Evolutionary conservation across 2,329 filamentous ascomycete genomes (phyloP).

Genomic region (Pseudovirgaria hyperparasitica): DNA sequence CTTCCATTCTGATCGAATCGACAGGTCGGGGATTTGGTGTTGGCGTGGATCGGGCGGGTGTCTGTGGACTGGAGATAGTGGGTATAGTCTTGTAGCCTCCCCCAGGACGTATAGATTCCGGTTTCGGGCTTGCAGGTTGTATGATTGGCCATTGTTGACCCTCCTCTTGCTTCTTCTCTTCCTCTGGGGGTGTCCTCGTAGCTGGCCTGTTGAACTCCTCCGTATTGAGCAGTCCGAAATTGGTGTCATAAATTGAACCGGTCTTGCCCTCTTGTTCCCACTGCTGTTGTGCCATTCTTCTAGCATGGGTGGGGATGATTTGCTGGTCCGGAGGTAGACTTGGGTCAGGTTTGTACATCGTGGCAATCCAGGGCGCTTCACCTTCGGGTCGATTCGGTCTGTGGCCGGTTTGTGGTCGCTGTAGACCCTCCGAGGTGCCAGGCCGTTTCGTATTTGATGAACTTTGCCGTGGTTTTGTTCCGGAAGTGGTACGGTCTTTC

Average conservation of each 20-base stretch:
- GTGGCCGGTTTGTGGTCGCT: constrained; percentile 47
- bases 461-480: constrained; percentile 24
- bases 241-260: constrained; percentile 72
- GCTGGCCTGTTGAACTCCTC: constrained; percentile 37
- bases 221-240: constrained; percentile 68
- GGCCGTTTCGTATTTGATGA: constrained; percentile 36
- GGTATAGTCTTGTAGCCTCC: constrained; percentile 38
- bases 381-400: constrained; percentile 83
- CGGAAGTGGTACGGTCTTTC: constrained; percentile 14
- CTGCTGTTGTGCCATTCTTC: constrained; percentile 80
- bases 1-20: constrained; percentile 3
- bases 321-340: constrained; percentile 90
- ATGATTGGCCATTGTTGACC: constrained; percentile 22
- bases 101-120: constrained; percentile 9
- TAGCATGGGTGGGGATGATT: constrained; percentile 85
- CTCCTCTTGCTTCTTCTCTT: constrained; percentile 6
- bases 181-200: constrained; percentile 16
- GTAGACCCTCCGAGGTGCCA: constrained; percentile 45
- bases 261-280: constrained; percentile 89
- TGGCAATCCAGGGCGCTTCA: constrained; percentile 88
- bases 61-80: constrained; percentile 16
- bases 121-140: constrained; percentile 15
- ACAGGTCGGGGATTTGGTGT: constrained; percentile 16
- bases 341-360: constrained; percentile 91
- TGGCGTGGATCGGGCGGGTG: constrained; percentile 13